Evolutionary conservation across 2,329 filamentous ascomycete genomes (phyloP).

Genomic region (Zarea fungicola): DNA sequence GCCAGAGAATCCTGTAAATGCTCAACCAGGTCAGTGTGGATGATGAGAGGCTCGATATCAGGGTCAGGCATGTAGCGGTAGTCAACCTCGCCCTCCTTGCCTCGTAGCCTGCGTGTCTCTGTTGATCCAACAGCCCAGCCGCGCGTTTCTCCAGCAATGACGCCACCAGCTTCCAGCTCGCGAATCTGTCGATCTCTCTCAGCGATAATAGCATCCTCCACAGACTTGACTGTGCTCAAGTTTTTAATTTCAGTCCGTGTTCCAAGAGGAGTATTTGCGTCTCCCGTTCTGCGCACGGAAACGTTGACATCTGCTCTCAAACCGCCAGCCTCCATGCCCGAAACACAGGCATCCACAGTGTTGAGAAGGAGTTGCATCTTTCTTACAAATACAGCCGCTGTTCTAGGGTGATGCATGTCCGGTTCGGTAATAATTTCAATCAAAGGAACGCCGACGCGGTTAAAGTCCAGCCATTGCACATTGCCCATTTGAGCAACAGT

Average conservation of each 20-base stretch:
- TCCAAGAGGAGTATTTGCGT: conserved; percentile 50
- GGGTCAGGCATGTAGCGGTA: conserved; percentile 99
- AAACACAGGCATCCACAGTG: conserved; percentile 77
- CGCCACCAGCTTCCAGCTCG: conserved; percentile 69
- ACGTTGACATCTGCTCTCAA: conserved; percentile 94
- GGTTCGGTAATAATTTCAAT: conserved; percentile 94
- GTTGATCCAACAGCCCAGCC: conserved; percentile 85
- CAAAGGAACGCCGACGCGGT: conserved; percentile 82
- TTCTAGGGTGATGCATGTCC: conserved; percentile 79
- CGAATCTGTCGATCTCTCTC: conserved; percentile 85
- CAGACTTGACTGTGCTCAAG: conserved; percentile 85
- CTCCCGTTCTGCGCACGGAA: conserved; percentile 63
- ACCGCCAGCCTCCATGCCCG: conserved; percentile 90
- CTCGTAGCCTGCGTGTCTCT: conserved; percentile 74
- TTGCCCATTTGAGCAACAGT: conserved; percentile 72
- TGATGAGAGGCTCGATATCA: conserved; percentile 74
- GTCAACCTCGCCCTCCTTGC: conserved; percentile 95
- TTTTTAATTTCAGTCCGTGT: conserved; percentile 98
- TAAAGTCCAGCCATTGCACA: conserved; percentile 82
- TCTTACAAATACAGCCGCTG: conserved; percentile 80
- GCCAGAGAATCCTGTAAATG: conserved; percentile 61
- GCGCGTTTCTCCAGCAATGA: conserved; percentile 78
- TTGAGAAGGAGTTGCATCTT: conserved; percentile 81
- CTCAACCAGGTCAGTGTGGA: conserved; percentile 64
- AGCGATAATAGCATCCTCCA: conserved; percentile 89